Percentiles rank a stretch among this genome's conserved stretches.
Conservation (phyloP, 805 yeast species). For the Starmera dryadoides region DNA sequence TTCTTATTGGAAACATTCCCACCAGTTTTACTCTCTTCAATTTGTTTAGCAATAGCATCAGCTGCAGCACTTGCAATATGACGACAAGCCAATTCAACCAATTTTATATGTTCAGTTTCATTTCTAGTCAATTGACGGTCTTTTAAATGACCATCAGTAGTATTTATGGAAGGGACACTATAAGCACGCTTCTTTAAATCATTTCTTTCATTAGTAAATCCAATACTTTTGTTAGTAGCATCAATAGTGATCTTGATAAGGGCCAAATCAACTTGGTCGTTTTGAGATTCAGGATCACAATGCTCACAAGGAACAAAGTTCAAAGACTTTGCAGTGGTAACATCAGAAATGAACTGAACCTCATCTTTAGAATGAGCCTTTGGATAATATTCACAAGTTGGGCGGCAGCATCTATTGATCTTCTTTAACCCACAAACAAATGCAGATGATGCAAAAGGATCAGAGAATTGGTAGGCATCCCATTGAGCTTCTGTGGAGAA, state of each 20-base stretch:
- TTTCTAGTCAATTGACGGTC: slow-evolving; percentile 37
- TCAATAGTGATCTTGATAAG: slow-evolving; percentile 43
- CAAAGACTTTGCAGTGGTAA: slow-evolving; percentile 32
- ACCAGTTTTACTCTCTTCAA: slow-evolving; percentile 5
- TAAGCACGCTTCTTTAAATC: slow-evolving; percentile 18
- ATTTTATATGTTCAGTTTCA: slow-evolving; percentile 60
- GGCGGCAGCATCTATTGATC: slow-evolving; percentile 48
- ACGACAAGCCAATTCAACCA: slow-evolving; percentile 74
- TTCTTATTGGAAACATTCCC: slow-evolving; percentile 28
- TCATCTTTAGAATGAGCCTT: slow-evolving; percentile 32
- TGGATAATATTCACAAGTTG: slow-evolving; percentile 52
- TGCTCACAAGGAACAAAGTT: slow-evolving; percentile 46
- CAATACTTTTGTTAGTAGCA: slow-evolving; percentile 47
- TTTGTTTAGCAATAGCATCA: slow-evolving; percentile 25
- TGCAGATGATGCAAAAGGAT: slow-evolving; percentile 56
- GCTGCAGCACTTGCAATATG: slow-evolving; percentile 80
- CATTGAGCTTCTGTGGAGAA: slow-evolving; percentile 28
- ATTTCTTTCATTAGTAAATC: slow-evolving; percentile 30
- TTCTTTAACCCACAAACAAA: slow-evolving; percentile 45
- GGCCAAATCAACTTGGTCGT: slow-evolving; percentile 12
- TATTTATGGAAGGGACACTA: slow-evolving; percentile 15
- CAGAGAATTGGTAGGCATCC: slow-evolving; percentile 60
- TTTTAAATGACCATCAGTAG: slow-evolving; percentile 8
- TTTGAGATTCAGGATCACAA: slow-evolving; percentile 43
- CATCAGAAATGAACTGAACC: slow-evolving; percentile 34